Base-by-base conservation (phyloP, 2,329 filamentous ascomycete species). In the Dactylonectria estremocensis region DNA sequence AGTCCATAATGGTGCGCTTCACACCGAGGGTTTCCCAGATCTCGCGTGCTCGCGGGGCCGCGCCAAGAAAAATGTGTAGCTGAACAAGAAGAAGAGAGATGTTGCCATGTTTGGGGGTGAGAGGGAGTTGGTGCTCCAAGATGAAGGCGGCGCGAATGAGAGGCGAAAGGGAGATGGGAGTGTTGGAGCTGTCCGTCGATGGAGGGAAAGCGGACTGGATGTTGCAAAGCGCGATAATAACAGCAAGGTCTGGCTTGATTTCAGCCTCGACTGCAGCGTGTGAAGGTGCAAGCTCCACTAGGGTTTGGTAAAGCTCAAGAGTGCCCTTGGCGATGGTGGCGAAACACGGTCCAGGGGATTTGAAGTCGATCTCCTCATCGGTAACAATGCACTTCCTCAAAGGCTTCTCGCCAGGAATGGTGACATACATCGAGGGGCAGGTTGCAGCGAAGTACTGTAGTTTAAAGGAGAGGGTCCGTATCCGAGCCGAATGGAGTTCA, bases 1-100 rank as follows among this genome's bases (percentile, higher is more conserved):
- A 86, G 68, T 90, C 87, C n/a, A 88, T 84, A 31, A 89, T 87
- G 0, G 86, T 87, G 22, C 88, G 83, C 77, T 90, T 90, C 2
- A 90, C 84, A 3, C 83, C 86, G 10, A 89, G 80, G 0, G 81
- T 81, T 11, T 82, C 79, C 87, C 87, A 90, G 2, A 87, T 76
- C 37, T 84, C 76, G 24, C 83, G 79, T 0, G 85, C 86, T 18
- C 82, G 81, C 1, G 84, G 80, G 0, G 82, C 82, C 13, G 85
- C 87, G 8, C 88, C 88, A 7, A 89, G 78, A 3, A 84, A 76
- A 10, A 88, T 78, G 57, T 88, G 86, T 2, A 89, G 74, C 61
- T 87, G 86, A 1, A 87, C 80, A 0, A 90, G 79, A 0, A 90
- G 68, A 4, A 90, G 78, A 2, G 84, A 83, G 3, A 88, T 78